phyloP scores from a whole-genome alignment of 352 stramenopile species.

The Phytophthora citrophthora region DNA sequence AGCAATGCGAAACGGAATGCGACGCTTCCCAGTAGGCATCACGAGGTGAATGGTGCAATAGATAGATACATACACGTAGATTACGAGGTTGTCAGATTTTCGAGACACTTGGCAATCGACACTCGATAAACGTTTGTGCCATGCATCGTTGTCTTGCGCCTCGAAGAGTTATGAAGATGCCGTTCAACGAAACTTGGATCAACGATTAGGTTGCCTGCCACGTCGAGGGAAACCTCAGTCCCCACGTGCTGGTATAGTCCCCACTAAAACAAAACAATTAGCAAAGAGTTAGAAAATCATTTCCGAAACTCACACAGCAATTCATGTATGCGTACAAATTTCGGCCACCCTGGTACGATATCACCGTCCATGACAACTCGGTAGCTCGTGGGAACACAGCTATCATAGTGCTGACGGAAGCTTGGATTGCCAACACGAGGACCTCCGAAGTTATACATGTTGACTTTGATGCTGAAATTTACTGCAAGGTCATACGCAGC shows the following conservation, averaged over 20 bases:
- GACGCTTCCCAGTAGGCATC: slow-evolving; percentile 17
- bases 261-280: slow-evolving; percentile 43
- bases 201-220: slow-evolving; percentile 80
- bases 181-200: slow-evolving; percentile 85
- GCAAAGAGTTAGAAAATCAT: slow-evolving; percentile 7
- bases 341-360: slow-evolving; percentile 75
- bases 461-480: slow-evolving; percentile 87
- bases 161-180: slow-evolving; percentile 71
- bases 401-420: slow-evolving; percentile 82
- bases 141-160: slow-evolving; percentile 71
- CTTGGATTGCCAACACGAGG: slow-evolving; percentile 86
- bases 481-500: slow-evolving; percentile 86
- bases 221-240: slow-evolving; percentile 72
- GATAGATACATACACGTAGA: slow-evolving; percentile 4
- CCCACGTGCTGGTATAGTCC: slow-evolving; percentile 80
- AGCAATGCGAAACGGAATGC: slow-evolving; percentile 21
- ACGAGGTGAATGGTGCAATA: slow-evolving; percentile 7
- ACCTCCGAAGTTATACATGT: slow-evolving; percentile 92
- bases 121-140: slow-evolving; percentile 68
- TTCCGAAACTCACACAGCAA: slow-evolving; percentile 5
- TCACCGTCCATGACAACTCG: slow-evolving; percentile 85
- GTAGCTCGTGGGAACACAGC: slow-evolving; percentile 78
- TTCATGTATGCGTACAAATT: slow-evolving; percentile 57
- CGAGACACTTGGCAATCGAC: slow-evolving; percentile 68
- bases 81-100: slow-evolving; percentile 46